phyloP scores from a whole-genome alignment of 2,329 filamentous ascomycete species.

The Alternaria incomplexa region DNA sequence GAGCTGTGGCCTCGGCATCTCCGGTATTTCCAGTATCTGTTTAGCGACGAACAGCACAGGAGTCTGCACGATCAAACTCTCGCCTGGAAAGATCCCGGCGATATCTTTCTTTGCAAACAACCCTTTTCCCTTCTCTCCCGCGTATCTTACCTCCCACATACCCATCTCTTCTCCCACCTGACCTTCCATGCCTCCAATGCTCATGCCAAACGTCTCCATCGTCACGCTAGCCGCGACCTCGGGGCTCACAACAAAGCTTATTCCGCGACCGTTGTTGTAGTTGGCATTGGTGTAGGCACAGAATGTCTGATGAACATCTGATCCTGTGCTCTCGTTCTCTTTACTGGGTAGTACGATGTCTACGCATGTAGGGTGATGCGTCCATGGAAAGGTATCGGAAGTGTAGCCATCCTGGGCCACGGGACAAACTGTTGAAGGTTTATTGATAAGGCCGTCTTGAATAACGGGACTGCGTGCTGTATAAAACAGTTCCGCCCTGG shows the following conservation, averaged over 20 bases:
- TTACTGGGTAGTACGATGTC: conserved; percentile 13
- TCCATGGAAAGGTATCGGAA: conserved; percentile 37
- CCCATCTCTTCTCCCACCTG: conserved; percentile 20
- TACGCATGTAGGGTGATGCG: conserved; percentile 35
- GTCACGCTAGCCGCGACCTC: conserved; percentile 30
- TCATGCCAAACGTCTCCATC: conserved; percentile 18
- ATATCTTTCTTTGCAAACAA: conserved; percentile 30
- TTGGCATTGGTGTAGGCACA: conserved; percentile 36
- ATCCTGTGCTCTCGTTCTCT: conserved; percentile 6
- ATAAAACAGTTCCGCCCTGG: conserved; percentile 21
- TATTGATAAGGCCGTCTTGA: conserved; percentile 26
- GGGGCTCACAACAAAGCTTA: conserved; percentile 38
- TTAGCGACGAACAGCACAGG: conserved; percentile 32
- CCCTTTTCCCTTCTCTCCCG: conserved; percentile 30
- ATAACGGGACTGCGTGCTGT: conserved; percentile 25
- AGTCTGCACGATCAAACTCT: conserved; percentile 31
- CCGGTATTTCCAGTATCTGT: conserved; percentile 15
- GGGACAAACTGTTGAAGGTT: conserved; percentile 23
- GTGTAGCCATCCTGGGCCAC: conserved; percentile 31
- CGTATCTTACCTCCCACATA: conserved; percentile 29
- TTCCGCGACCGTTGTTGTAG: conserved; percentile 35
- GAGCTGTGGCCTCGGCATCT: conserved; percentile 7
- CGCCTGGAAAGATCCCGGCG: conserved; percentile 26
- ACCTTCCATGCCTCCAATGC: conserved; percentile 16
- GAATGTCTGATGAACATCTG: conserved; percentile 16